Conservation (phyloP, 352 stramenopile species). For the Globisporangium takayamanum region DNA sequence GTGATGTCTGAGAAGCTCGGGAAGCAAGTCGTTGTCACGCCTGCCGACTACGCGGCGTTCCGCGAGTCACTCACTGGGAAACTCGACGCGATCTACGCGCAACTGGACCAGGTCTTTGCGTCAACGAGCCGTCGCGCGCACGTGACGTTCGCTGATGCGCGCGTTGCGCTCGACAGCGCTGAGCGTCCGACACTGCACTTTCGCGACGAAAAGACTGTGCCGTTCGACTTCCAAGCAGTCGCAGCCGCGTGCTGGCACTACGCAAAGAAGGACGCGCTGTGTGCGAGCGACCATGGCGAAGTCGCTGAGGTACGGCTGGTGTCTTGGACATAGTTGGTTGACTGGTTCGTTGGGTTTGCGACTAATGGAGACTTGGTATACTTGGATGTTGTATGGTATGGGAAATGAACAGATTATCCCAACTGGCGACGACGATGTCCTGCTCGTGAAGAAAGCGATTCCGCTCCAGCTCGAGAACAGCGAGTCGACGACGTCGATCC, state of each 20-base stretch:
- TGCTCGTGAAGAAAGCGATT: constrained; percentile 10
- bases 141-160: constrained; percentile 1
- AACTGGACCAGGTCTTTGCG: constrained; percentile 3
- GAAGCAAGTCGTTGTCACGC: background rate
- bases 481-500: background rate
- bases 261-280: background rate
- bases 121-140: background rate
- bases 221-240: constrained; percentile 10
- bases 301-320: background rate
- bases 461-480: background rate
- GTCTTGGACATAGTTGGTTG: background rate
- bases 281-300: background rate
- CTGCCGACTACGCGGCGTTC: constrained; percentile 2
- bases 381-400: background rate
- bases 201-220: constrained; percentile 7
- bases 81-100: constrained; percentile 8
- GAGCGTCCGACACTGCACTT: constrained; percentile 5
- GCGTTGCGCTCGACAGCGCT: constrained; percentile 1
- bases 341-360: background rate
- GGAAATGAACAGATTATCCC: background rate
- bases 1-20: constrained; percentile 3
- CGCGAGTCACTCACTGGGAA: constrained; percentile 1
- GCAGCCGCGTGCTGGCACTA: constrained; percentile 2
- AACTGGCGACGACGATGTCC: constrained; percentile 3
- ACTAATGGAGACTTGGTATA: background rate